Conservation (phyloP, 164 flowering plant species). For the Brasenia schreberi region DNA sequence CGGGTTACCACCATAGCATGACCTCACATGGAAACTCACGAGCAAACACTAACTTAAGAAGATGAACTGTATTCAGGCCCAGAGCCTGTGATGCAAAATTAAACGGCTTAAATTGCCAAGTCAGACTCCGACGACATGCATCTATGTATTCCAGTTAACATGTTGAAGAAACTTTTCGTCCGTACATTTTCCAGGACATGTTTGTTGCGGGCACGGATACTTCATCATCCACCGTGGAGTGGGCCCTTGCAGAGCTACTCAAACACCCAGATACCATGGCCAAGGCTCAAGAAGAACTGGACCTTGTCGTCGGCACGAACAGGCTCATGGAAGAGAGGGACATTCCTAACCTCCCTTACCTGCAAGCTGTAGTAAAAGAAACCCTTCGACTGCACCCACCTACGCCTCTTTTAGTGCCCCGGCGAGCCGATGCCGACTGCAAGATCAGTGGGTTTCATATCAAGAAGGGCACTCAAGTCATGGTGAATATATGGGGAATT, state of each 20-base stretch:
- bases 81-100: too few species aligned
- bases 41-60: too few species aligned
- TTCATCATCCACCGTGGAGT: background rate
- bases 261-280: background rate
- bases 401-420: background rate
- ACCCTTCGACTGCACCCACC: background rate
- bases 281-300: background rate
- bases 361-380: conserved; percentile 1
- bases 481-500: conserved; percentile 4
- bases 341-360: background rate
- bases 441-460: conserved; percentile 1
- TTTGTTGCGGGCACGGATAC: conserved; percentile 1
- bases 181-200: background rate
- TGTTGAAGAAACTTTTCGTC: too few species aligned
- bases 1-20: too few species aligned
- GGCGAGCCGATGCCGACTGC: background rate
- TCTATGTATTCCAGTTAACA: too few species aligned
- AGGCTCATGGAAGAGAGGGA: background rate
- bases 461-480: background rate
- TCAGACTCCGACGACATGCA: too few species aligned
- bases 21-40: too few species aligned
- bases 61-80: too few species aligned
- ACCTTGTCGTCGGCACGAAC: background rate
- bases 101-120: too few species aligned
- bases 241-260: background rate